These are phyloP conservation scores for Pythium utonaiense DNA, from an alignment of 352 stramenopile species.

Conservation along the genomic window DNA sequence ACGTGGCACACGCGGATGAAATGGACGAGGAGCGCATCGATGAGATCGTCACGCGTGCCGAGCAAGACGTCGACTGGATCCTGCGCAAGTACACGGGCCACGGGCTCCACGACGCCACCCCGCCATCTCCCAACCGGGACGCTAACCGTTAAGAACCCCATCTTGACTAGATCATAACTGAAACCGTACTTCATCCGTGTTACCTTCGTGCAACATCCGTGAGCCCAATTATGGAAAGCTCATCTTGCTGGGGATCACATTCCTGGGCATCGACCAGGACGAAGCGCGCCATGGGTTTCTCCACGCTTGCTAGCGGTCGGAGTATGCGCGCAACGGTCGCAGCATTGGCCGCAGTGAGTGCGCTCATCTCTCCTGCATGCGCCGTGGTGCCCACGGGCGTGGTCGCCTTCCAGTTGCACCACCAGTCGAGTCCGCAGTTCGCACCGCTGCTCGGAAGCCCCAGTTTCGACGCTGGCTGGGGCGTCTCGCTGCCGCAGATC, in stretches of 20 bases:
- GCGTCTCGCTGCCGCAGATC: constrained; percentile 39
- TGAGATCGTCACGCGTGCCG: constrained; percentile 28
- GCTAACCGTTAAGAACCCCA: background rate
- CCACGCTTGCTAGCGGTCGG: background rate
- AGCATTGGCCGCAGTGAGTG: background rate
- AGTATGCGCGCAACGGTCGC: background rate
- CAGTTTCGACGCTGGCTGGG: constrained; percentile 52
- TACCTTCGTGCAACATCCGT: constrained; percentile 8
- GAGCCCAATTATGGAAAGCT: constrained; percentile 2
- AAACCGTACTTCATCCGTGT: background rate
- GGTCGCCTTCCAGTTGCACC: constrained; percentile 37
- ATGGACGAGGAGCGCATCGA: constrained; percentile 33
- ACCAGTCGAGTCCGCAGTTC: constrained; percentile 32
- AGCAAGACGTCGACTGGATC: constrained; percentile 50
- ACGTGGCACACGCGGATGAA: constrained; percentile 32
- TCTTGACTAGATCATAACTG: background rate
- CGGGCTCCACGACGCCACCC: constrained; percentile 4
- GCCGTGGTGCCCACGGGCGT: constrained; percentile 44
- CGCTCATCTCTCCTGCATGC: background rate
- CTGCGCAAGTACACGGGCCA: constrained; percentile 35
- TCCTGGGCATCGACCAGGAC: background rate
- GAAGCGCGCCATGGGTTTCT: background rate
- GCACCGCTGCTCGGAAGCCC: constrained; percentile 50
- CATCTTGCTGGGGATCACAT: too few species aligned
- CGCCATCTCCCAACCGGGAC: too few species aligned